These are phyloP conservation scores for Fomitopsis pinicola DNA, from an alignment of 1,284 basidiomycete species.

Conservation along the genomic window DNA sequence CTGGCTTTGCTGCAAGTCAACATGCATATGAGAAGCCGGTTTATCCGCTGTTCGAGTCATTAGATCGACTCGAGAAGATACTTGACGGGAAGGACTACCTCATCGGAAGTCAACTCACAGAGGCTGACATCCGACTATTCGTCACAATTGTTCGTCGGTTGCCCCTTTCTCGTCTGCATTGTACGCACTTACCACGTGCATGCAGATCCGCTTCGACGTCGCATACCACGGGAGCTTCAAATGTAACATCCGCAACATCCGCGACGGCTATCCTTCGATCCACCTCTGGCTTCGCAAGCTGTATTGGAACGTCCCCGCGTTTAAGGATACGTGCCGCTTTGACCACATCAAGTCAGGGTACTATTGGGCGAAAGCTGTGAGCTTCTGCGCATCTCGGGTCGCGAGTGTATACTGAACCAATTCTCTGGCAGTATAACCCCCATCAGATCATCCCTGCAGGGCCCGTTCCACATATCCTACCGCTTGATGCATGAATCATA, in stretches of 20 bases:
- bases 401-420: not conserved
- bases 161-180: not conserved
- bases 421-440: constrained; percentile 43
- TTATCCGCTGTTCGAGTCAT: constrained; percentile 63
- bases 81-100: constrained; percentile 80
- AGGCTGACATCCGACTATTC: constrained; percentile 89
- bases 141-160: constrained; percentile 70
- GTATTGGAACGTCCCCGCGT: constrained; percentile 89
- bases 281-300: constrained; percentile 82
- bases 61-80: constrained; percentile 81
- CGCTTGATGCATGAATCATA: constrained; percentile 31
- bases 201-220: constrained; percentile 64
- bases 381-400: not conserved
- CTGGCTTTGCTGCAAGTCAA: constrained; percentile 84
- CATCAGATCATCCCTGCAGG: constrained; percentile 70
- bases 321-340: constrained; percentile 87
- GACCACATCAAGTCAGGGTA: constrained; percentile 86
- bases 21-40: constrained; percentile 82
- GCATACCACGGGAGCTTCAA: constrained; percentile 94
- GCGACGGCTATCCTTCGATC: constrained; percentile 77
- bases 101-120: constrained; percentile 79
- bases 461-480: constrained; percentile 66
- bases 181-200: not conserved
- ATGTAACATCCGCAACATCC: constrained; percentile 81
- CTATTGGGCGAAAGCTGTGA: constrained; percentile 44